A percentile compares a stretch with the other conserved stretches of the same genome.
Evolutionary conservation across 2,329 filamentous ascomycete genomes (phyloP).

Genomic region (Talaromyces sp.): DNA sequence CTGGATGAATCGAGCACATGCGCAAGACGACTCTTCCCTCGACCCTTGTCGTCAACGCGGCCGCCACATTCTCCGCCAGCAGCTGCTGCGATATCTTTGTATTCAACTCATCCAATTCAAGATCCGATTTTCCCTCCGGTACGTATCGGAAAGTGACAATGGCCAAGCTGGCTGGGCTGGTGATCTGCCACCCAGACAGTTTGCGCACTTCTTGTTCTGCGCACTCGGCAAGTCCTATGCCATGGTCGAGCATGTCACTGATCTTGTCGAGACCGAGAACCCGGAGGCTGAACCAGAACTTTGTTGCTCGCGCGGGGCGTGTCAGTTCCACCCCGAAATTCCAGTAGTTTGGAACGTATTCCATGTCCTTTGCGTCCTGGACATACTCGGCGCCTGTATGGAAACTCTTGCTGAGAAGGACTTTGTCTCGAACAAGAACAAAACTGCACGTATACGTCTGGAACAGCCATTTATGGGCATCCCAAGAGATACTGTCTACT

Average conservation of each 20-base stretch:
- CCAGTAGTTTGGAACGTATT: conserved; percentile 13
- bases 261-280: conserved; percentile 14
- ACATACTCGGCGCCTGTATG: conserved; percentile 8
- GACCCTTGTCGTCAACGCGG: neutral
- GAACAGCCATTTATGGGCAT: conserved; percentile 22
- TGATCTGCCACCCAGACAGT: conserved; percentile 6
- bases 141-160: conserved; percentile 13
- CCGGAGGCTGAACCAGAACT: conserved; percentile 17
- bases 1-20: conserved; percentile 3
- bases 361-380: conserved; percentile 5
- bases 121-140: neutral
- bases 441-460: conserved; percentile 21
- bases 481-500: conserved; percentile 20
- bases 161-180: conserved; percentile 1
- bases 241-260: conserved; percentile 16
- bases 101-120: conserved; percentile 9
- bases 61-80: neutral
- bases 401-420: conserved; percentile 13
- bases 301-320: conserved; percentile 16
- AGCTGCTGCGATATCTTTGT: neutral
- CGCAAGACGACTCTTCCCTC: neutral
- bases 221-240: conserved; percentile 4
- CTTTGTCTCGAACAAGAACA: conserved; percentile 13
- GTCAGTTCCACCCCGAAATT: conserved; percentile 17
- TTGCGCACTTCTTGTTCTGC: neutral